Evolutionary conservation across 208 protist species (phyloP).

Genomic region (Leishmania amazonensis): DNA sequence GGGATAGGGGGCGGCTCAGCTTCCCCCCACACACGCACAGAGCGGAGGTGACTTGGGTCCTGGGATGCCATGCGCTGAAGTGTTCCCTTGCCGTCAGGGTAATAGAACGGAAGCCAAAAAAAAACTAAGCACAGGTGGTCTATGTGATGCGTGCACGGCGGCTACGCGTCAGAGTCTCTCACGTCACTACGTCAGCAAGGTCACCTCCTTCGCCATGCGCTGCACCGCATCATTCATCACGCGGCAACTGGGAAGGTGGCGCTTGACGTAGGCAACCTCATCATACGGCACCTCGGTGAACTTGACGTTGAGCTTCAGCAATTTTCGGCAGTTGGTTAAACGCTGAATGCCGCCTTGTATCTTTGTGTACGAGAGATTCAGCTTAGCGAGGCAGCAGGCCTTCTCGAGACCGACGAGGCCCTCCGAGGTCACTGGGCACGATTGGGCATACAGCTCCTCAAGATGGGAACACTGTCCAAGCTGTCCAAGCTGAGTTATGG

Average conservation of each 20-base stretch:
- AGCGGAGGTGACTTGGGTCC: not conserved
- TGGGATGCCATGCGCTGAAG: not conserved
- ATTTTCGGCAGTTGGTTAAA: constrained; percentile 11
- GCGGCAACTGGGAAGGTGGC: constrained; percentile 22
- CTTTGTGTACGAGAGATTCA: constrained; percentile 41
- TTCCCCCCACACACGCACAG: not conserved
- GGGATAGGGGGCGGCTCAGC: not conserved
- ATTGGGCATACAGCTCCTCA: constrained; percentile 36
- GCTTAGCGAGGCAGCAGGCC: constrained; percentile 19
- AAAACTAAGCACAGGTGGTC: not conserved
- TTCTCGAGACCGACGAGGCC: constrained; percentile 33
- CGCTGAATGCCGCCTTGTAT: constrained; percentile 11
- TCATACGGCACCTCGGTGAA: constrained; percentile 24
- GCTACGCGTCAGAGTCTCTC: not conserved
- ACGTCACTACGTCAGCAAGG: not conserved
- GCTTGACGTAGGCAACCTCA: constrained; percentile 28
- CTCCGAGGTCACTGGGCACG: constrained; percentile 24
- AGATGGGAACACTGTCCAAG: constrained; percentile 31
- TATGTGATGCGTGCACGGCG: not conserved
- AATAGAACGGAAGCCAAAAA: not conserved
- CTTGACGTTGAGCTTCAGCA: constrained; percentile 40
- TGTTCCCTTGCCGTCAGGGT: not conserved
- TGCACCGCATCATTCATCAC: constrained; percentile 27
- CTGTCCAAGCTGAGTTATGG: constrained; percentile 22
- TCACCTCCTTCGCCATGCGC: constrained; percentile 11